Percentiles rank a stretch among this genome's conserved stretches.
Evolutionary conservation across 177 flowering plant genomes (phyloP).

Genomic region (Tripterygium wilfordii): DNA sequence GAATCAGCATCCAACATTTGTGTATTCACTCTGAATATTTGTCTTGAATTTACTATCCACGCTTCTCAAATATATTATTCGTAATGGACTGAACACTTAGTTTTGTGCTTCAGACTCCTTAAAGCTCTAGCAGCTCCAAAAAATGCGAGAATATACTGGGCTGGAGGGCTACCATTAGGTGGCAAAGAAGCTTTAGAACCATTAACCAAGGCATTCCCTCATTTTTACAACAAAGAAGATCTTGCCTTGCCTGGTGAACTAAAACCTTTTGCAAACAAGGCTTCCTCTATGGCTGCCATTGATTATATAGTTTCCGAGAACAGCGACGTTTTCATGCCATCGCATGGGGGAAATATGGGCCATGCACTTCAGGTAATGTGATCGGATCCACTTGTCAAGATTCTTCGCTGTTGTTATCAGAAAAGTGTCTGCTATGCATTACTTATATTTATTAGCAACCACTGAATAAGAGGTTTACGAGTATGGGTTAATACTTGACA

Average conservation of each 20-base stretch:
- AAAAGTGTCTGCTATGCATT: neutral
- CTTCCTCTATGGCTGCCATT: slow-evolving; percentile 87
- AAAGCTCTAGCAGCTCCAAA: slow-evolving; percentile 93
- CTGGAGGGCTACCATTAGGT: slow-evolving; percentile 92
- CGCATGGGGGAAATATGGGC: slow-evolving; percentile 99
- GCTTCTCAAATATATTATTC: neutral
- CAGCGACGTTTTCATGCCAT: slow-evolving; percentile 97
- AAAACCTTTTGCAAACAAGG: slow-evolving; percentile 64
- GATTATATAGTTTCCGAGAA: slow-evolving; percentile 79
- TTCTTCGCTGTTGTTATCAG: neutral
- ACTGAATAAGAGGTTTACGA: too few species aligned
- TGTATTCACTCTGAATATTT: too few species aligned
- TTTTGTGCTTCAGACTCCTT: slow-evolving; percentile 52
- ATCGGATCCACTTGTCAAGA: too few species aligned
- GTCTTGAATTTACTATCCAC: too few species aligned
- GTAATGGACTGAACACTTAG: neutral
- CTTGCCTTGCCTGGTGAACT: slow-evolving; percentile 84
- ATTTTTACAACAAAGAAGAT: slow-evolving; percentile 85
- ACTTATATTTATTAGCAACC: too few species aligned
- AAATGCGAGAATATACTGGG: slow-evolving; percentile 80
- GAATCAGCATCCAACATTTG: neutral
- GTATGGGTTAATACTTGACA: too few species aligned
- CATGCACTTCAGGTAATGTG: slow-evolving; percentile 86
- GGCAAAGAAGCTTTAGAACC: slow-evolving; percentile 78
- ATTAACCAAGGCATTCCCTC: slow-evolving; percentile 59